These are phyloP conservation scores for Cephaloascus fragrans DNA, from an alignment of 805 yeast species.

Conservation along the genomic window DNA sequence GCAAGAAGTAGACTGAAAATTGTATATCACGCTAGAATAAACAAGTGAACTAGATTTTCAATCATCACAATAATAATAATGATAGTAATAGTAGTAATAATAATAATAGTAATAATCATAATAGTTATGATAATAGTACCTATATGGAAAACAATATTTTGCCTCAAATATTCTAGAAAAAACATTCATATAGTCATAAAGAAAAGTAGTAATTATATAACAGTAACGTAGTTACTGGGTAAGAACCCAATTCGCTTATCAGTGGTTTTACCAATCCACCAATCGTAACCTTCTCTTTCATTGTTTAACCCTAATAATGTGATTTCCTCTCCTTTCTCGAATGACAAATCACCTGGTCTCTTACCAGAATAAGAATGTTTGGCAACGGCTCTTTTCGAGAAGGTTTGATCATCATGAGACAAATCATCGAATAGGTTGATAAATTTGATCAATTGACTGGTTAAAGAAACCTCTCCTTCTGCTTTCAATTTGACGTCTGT, in stretches of 20 bases:
- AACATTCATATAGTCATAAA: too few species aligned
- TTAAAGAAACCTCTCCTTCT: background rate
- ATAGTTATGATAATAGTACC: too few species aligned
- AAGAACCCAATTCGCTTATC: conserved; percentile 7
- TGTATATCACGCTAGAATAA: too few species aligned
- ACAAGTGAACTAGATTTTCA: too few species aligned
- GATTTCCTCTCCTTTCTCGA: conserved; percentile 3
- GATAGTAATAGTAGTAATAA: too few species aligned
- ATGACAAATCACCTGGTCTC: conserved; percentile 3
- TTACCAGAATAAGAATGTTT: background rate
- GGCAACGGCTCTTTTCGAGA: background rate
- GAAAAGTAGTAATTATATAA: too few species aligned
- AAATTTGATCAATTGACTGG: background rate
- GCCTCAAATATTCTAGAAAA: too few species aligned
- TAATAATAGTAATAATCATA: too few species aligned
- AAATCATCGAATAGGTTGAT: background rate
- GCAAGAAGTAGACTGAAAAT: conserved; percentile 24
- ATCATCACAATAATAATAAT: too few species aligned
- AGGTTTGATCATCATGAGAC: background rate
- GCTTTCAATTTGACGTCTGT: background rate
- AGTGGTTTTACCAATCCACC: conserved; percentile 4
- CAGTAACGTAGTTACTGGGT: conserved; percentile 1
- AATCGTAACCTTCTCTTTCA: conserved; percentile 1
- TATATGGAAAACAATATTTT: too few species aligned
- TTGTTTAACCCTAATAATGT: conserved; percentile 1